Evolutionary conservation across 768 basidiomycete species (phyloP), one percentile per base, ranked within the genome.

Genomic region (Tylopilus felleus): DNA sequence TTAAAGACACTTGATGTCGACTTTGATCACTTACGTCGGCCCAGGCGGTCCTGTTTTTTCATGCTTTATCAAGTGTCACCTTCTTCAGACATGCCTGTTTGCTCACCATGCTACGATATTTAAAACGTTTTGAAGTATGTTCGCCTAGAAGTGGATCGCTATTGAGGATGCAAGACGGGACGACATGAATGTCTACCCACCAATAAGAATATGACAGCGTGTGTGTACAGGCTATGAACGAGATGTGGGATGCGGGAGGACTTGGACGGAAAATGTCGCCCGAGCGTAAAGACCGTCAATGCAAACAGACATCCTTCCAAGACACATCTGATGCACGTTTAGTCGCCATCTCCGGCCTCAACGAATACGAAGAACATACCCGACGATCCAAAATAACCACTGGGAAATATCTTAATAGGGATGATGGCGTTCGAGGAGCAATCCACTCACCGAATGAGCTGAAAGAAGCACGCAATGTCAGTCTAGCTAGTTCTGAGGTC

Each of bases 371-470:
- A 41, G 40, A 35, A 48, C 47, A 6, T 42, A 53, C 52, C 33
- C 40, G 25, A 49, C 1, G 6, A 49, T 8, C 52, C 46, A 53
- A 17, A 53, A 8, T 9, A 42, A 23, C 52, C 47, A 53, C 52
- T 53, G 5, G 28, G 17, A 46, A 4, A 10, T 13, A 14, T 40
- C 21, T 39, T 17, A 39, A 33, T 9, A 45, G 19, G 19, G 3
- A 19, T 16, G 13, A 13, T 17, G 1, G 7, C 3, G 8, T 14
- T 33, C 16, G 29, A 33, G 33, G 33, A 33, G 16, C 13, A 14
- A 33, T 33, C 33, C 31, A 53, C 52, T 35, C 31, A 49, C 52
- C 46, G 40, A 53, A 9, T 35, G 22, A 42, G 46, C 52, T 53
- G 35, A 22, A 25, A 0, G 23, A 28, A 53, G 16, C 2, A 48